Conservation (phyloP, 352 stramenopile species). For the Sclerospora graminicola region DNA sequence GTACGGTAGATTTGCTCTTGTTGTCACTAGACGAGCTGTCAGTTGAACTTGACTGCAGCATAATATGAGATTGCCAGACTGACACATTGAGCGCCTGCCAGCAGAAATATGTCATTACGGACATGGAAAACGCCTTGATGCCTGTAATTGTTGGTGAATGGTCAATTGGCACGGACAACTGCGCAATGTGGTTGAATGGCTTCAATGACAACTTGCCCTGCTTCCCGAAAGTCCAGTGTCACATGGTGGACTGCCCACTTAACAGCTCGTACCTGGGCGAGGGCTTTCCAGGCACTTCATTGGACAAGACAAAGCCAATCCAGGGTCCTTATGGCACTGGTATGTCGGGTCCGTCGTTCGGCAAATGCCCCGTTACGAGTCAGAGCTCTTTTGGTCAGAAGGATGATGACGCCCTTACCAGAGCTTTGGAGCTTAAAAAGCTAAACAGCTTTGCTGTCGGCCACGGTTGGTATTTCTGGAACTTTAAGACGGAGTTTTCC, state of each 20-base stretch:
- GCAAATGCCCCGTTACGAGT: no score
- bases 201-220: slow-evolving; percentile 88
- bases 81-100: slow-evolving; percentile 87
- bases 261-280: slow-evolving; percentile 86
- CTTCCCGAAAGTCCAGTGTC: slow-evolving; percentile 87
- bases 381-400: slow-evolving; percentile 72
- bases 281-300: slow-evolving; percentile 85
- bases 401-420: slow-evolving; percentile 72
- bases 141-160: slow-evolving; percentile 94
- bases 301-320: slow-evolving; percentile 82
- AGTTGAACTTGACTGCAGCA: no score
- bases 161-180: slow-evolving; percentile 85
- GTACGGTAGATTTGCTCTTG: no score
- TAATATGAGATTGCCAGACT: no score
- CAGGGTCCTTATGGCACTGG: slow-evolving; percentile 78
- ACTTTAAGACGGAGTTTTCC: no score
- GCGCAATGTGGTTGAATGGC: slow-evolving; percentile 79
- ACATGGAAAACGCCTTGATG: slow-evolving; percentile 90
- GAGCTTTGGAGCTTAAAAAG: slow-evolving; percentile 83
- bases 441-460: slow-evolving; percentile 86
- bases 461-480: slow-evolving; percentile 95
- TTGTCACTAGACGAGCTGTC: no score
- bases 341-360: slow-evolving; percentile 80
- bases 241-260: slow-evolving; percentile 70
- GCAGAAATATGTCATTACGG: slow-evolving; percentile 81